These are phyloP conservation scores for Clavispora santaluciae DNA, from an alignment of 805 yeast species.

Conservation along the genomic window DNA sequence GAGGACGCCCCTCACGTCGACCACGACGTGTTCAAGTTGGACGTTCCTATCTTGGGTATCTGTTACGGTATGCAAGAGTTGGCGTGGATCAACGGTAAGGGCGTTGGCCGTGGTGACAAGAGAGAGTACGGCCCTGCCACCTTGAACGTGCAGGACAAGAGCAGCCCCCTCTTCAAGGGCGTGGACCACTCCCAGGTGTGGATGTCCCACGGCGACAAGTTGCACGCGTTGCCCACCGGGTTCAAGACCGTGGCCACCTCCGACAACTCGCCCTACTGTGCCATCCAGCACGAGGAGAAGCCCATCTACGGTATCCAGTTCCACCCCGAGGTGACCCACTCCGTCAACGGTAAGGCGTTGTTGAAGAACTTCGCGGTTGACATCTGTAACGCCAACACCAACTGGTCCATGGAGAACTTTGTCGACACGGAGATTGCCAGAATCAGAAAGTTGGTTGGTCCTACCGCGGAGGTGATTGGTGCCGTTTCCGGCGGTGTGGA, in stretches of 20 bases:
- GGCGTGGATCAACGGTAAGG: slow-evolving; percentile 95
- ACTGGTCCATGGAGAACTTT: slow-evolving; percentile 98
- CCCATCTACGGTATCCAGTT: slow-evolving; percentile 92
- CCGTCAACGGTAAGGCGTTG: slow-evolving; percentile 81
- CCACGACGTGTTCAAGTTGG: slow-evolving; percentile 82
- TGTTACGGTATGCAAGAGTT: slow-evolving; percentile 99
- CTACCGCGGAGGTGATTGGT: slow-evolving; percentile 97
- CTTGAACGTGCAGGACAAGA: slow-evolving; percentile 63
- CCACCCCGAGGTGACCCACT: slow-evolving; percentile 98
- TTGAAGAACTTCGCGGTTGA: slow-evolving; percentile 89
- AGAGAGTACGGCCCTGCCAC: slow-evolving; percentile 98
- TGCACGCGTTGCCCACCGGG: slow-evolving; percentile 83
- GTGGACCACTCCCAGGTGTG: slow-evolving; percentile 95
- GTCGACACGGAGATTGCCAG: slow-evolving; percentile 94
- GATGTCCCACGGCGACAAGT: slow-evolving; percentile 99
- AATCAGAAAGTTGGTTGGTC: slow-evolving; percentile 88
- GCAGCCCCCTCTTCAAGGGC: slow-evolving; percentile 73
- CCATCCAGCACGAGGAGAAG: slow-evolving; percentile 71
- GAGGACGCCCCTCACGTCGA: slow-evolving; percentile 97
- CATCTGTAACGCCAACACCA: slow-evolving; percentile 80
- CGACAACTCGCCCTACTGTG: slow-evolving; percentile 93
- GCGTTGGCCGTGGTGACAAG: slow-evolving; percentile 93
- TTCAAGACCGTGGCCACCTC: slow-evolving; percentile 87
- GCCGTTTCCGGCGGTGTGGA: slow-evolving; percentile 99
- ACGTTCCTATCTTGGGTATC: slow-evolving; percentile 93